Base-by-base conservation (phyloP, 2,329 filamentous ascomycete species). In the Periglandula ipomoeae region DNA sequence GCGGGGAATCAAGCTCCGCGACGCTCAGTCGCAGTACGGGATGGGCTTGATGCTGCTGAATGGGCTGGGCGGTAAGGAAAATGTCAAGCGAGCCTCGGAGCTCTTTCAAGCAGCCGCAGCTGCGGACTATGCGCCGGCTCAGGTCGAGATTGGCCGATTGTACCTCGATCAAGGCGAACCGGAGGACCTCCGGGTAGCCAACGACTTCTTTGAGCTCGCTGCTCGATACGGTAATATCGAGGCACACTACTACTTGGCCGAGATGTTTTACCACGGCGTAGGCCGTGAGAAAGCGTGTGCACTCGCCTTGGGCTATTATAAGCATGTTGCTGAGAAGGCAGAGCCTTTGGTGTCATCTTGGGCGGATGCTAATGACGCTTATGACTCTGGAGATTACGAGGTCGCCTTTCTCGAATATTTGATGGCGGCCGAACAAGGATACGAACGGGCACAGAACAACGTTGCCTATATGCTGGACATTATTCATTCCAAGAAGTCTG, bases 361-460 rank as follows among this genome's bases (percentile, higher is more conserved):
- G 72, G 71, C 73, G 2, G 89, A 95, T 65, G 87, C 90, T 1
- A 95, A 95, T 58, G 75, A 81, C 41, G 89, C 89, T 0, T 94
- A 87, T 59, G 84, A 88, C 49, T 74, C 78, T 17, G 88, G 89
- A 4, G 86, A 95, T 59, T 74, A 81, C 26, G 88, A 95, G 58
- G 76, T 84, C 23, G 90, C 90, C 2, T 76, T 95, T 44, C 75
- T 95, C 17, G 77, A 84, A 47, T 90, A 89, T 55, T 79, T 95
- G 62, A 84, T 93, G 75, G 89, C 88, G 1, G 90, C 90, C 1
- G 90, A 96, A 63, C 89, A 95, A 66, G 90, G 90, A 13, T 95
- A 93, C 56, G 90, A 96, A 62, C 81, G 79, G 54, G 89, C 85
- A 0, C 90, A 96, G 66, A 87, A 89, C 46, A 96, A 96, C 52